A percentile compares a stretch with the other conserved stretches of the same genome.
Conservation (phyloP, 1,284 basidiomycete genomes). For the Puccinia horiana region DNA sequence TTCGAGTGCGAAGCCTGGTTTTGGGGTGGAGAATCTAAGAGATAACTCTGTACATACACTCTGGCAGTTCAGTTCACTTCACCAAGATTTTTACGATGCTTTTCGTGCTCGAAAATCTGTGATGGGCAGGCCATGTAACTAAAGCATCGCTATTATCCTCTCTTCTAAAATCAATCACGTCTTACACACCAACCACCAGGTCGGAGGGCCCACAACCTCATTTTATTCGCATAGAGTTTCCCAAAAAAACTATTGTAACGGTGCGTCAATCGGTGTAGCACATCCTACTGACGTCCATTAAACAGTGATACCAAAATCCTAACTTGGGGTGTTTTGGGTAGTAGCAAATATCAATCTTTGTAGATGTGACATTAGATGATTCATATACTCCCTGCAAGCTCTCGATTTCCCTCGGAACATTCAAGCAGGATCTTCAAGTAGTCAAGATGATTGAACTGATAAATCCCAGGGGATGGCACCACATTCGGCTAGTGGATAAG, state of each 20-base stretch:
- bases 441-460: constrained; percentile 57
- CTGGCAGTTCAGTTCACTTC: constrained; percentile 81
- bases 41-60: constrained; percentile 88
- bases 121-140: no score
- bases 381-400: constrained; percentile 94
- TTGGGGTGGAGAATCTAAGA: constrained; percentile 85
- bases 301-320: background rate
- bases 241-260: constrained; percentile 83
- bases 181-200: constrained; percentile 62
- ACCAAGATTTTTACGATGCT: background rate
- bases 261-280: constrained; percentile 61
- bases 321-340: background rate
- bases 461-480: constrained; percentile 44
- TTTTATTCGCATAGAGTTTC: constrained; percentile 89
- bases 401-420: constrained; percentile 85
- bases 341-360: constrained; percentile 86
- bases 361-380: constrained; percentile 85
- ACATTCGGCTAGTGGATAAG: constrained; percentile 29
- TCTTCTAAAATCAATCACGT: background rate
- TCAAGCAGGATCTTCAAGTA: constrained; percentile 87
- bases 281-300: background rate
- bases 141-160: background rate
- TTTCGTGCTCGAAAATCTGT: background rate
- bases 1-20: constrained; percentile 93
- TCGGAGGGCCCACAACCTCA: constrained; percentile 98